Percentiles rank a stretch among this genome's conserved stretches.
Evolutionary conservation across 257 asterid genomes (phyloP).

Genomic region (Lantana camara): DNA sequence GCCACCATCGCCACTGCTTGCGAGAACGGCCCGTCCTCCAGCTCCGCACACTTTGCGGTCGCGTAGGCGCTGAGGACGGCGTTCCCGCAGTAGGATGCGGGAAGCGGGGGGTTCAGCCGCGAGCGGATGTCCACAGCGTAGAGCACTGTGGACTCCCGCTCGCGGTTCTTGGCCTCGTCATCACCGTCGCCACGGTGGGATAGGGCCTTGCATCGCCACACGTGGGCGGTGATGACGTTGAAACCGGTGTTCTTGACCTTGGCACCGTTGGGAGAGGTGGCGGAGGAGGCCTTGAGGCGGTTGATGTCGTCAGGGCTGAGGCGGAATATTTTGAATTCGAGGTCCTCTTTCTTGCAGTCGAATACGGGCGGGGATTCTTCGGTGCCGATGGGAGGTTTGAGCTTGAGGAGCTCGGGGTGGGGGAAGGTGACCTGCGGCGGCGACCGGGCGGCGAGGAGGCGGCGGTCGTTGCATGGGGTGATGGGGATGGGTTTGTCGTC

Average conservation of each 20-base stretch:
- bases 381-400: slow-evolving; percentile 54
- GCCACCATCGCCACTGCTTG: slow-evolving; percentile 53
- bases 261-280: too few species aligned
- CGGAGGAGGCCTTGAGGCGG: slow-evolving; percentile 45
- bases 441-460: slow-evolving; percentile 67
- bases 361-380: slow-evolving; percentile 52
- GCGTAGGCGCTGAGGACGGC: slow-evolving; percentile 79
- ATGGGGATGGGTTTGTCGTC: slow-evolving; percentile 59
- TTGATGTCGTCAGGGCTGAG: slow-evolving; percentile 44
- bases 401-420: slow-evolving; percentile 75
- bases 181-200: slow-evolving; percentile 23
- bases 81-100: slow-evolving; percentile 65
- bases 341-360: slow-evolving; percentile 49
- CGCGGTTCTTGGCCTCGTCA: slow-evolving; percentile 11
- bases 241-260: slow-evolving; percentile 57
- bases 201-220: slow-evolving; percentile 89
- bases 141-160: slow-evolving; percentile 52
- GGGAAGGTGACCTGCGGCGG: slow-evolving; percentile 88
- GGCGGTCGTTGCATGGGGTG: slow-evolving; percentile 69
- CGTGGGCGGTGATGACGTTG: slow-evolving; percentile 67
- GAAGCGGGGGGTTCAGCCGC: slow-evolving; percentile 65
- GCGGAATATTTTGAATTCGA: slow-evolving; percentile 58
- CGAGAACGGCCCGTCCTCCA: slow-evolving; percentile 54
- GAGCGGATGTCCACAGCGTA: slow-evolving; percentile 76
- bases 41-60: slow-evolving; percentile 47